Conservation (phyloP, 352 stramenopile genomes). For the Phytophthora podocarpi region DNA sequence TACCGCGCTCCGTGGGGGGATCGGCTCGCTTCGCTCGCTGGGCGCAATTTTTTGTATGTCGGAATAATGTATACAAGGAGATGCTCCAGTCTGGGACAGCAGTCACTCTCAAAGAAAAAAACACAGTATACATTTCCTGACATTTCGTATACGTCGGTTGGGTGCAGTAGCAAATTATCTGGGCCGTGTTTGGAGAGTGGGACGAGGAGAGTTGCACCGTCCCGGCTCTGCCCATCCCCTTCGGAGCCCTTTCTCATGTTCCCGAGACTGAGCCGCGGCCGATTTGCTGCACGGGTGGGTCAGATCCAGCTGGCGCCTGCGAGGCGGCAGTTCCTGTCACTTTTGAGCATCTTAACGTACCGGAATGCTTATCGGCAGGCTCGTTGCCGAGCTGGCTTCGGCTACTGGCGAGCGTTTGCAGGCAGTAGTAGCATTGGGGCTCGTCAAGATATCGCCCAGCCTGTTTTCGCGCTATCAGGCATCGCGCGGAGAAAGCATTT, state of each 20-base stretch:
- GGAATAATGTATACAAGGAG: too few relatives aligned
- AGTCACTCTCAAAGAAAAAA: too few relatives aligned
- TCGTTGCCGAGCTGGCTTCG: too few relatives aligned
- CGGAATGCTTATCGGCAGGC: too few relatives aligned
- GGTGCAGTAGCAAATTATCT: not conserved
- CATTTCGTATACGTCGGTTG: too few relatives aligned
- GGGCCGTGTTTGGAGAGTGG: slow-evolving; percentile 20
- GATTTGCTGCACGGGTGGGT: slow-evolving; percentile 30
- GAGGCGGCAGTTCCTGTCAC: slow-evolving; percentile 37
- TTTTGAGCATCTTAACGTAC: slow-evolving; percentile 8
- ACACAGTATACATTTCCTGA: too few relatives aligned
- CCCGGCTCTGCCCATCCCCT: slow-evolving; percentile 4
- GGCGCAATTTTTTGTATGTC: too few relatives aligned
- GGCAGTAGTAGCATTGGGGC: not conserved
- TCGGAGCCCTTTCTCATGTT: slow-evolving; percentile 16
- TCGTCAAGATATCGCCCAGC: not conserved
- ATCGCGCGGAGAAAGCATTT: slow-evolving; percentile 2
- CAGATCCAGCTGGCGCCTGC: slow-evolving; percentile 18
- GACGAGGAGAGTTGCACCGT: not conserved
- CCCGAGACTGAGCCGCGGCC: slow-evolving; percentile 1
- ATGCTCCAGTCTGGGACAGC: too few relatives aligned
- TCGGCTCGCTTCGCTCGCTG: too few relatives aligned
- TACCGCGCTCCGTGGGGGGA: too few relatives aligned
- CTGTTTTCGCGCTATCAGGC: slow-evolving; percentile 11
- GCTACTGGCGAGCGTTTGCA: not conserved